Base-by-base conservation (phyloP, 129 eudicot species). In the Kitagawia praeruptora region DNA sequence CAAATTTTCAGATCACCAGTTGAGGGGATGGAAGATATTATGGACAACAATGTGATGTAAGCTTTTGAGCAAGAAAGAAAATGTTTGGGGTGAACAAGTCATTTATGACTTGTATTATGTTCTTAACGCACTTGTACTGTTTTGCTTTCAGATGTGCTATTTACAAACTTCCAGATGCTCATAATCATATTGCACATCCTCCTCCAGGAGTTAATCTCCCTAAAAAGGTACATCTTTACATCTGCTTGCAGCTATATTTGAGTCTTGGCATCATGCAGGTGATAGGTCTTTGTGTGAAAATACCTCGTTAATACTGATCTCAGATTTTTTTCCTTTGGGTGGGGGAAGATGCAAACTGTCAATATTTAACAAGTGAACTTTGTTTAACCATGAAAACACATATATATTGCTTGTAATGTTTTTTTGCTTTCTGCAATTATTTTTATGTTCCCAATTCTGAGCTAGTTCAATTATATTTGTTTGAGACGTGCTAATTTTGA, bases 31-130 rank as follows among this genome's bases (percentile, higher is more conserved):
- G 96, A 93, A 80, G 97, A 93, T 76, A 87, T 93, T 58, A 79
- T 91, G 89, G 91, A 93, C 87, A 93, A 93, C 82, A 96, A 93
- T 88, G 97, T 91, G 88, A 85, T 93, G 98, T 93, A 88, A 91
- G 86, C 80, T 81, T 78, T 19, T 80, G 81, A 75, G 31, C 76
- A 45, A 67, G 63, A 70, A 77, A 76, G 42, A 81, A 31, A 23
- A 0, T n/a, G 25, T 27, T 73, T 73, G 71, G 73, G 69, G 70
- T 56, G 3, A 38, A 73, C n/a, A 54, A 46, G 38, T 73, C 3
- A 39, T 25, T 31, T 42, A 28, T 47, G 37, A 61, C 70, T 81
- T 8, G 14, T 2, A 58, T n/a, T n/a, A 58, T 58, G 16, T 39
- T 34, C 27, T 42, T 74, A 67, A 34, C 23, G 5, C 19, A 48